Base-by-base conservation (phyloP, 2,329 filamentous ascomycete genomes). In the Herpotrichia juniperi region DNA sequence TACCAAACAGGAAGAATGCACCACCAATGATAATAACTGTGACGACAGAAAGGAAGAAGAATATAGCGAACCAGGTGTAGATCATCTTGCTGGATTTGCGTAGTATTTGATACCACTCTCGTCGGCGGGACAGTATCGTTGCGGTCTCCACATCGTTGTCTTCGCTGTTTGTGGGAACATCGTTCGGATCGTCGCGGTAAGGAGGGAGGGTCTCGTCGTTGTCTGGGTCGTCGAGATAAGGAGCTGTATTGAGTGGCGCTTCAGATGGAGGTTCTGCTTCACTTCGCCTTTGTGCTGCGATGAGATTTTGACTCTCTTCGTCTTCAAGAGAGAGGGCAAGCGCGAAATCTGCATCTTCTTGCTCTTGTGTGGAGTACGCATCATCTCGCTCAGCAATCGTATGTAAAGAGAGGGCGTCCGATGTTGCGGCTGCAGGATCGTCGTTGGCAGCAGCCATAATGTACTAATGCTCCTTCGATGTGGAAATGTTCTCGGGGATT, bases 111-210 rank as follows among this genome's bases (percentile, higher is more conserved):
- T 16, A 19, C n/a, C n/a, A n/a, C n/a, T n/a, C n/a, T 21, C 28
- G 44, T 22, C 51, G 42, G 45, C 11, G n/a, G 3, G 37, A 10
- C 7, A 31, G 22, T 5, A 28, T 32, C 17, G 43, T 12, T 17
- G 28, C 37, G 30, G 6, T 31, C 42, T 51, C 42, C 11, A 25
- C 28, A 22, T 46, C 46, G n/a, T 24, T 12, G 8, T 14, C 35
- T 42, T 54, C 45, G 6, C 16, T 50, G n/a, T 51, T 40, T 17
- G 14, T 35, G n/a, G 44, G 50, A n/a, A 4, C 32, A 11, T 51
- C 51, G 14, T 52, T 35, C 10, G 54, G 54, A 26, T 57, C 51
- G 19, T 57, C 54, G 24, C 51, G 51, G 28, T 57, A 57, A n/a
- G 54, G 54, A 11, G 52, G 17, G 7, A 28, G 26, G 26, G 26